Evolutionary conservation across 176 grass and related monocot species (phyloP).

Genomic region (Elaeis guineensis): DNA sequence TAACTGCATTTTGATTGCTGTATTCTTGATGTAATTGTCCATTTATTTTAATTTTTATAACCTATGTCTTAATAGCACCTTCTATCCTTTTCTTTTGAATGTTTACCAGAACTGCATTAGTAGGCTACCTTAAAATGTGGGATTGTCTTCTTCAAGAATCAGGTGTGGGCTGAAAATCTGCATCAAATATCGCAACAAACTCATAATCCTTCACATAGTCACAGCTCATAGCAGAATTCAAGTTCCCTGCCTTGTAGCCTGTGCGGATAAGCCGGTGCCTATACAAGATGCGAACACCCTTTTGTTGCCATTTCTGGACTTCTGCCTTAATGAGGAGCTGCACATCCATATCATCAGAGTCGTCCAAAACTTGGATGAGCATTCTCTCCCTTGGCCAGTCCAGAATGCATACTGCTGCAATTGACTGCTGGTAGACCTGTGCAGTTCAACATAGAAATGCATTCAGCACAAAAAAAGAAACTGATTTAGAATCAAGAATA

Average conservation of each 20-base stretch:
- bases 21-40: too few relatives aligned
- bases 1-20: too few relatives aligned
- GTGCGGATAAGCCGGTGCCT: constrained; percentile 23
- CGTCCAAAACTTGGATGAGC: constrained; percentile 25
- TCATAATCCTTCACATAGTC: constrained; percentile 28
- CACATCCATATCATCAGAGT: constrained; percentile 27
- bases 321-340: constrained; percentile 25
- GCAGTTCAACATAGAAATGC: not conserved
- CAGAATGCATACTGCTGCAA: constrained; percentile 24
- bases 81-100: too few relatives aligned
- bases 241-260: constrained; percentile 27
- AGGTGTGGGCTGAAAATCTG: constrained; percentile 25
- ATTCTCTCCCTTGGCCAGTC: constrained; percentile 33
- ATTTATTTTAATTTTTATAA: too few relatives aligned
- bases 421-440: constrained; percentile 30
- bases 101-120: not conserved
- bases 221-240: constrained; percentile 28
- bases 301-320: constrained; percentile 29
- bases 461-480: not conserved
- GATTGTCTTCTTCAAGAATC: constrained; percentile 29
- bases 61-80: too few relatives aligned
- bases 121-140: constrained; percentile 25
- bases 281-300: constrained; percentile 20
- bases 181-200: constrained; percentile 30
- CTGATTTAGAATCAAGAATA: too few relatives aligned